Evolutionary conservation across 1,139 yeast genomes (phyloP), one percentile per base, ranked within the genome.

Genomic region (Barnettozyma hawaiiensis): DNA sequence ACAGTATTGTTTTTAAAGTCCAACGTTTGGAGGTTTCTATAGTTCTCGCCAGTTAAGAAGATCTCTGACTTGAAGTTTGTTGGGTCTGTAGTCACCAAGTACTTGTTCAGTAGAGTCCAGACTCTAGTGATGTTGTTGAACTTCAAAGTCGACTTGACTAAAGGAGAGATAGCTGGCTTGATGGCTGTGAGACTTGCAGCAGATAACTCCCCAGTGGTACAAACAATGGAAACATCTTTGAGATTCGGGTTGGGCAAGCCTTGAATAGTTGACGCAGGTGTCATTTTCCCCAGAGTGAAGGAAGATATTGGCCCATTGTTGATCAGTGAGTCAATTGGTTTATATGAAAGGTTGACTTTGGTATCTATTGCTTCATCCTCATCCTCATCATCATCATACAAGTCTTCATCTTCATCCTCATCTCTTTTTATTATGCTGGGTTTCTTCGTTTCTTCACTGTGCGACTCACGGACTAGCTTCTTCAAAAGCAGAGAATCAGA

Each of bases 261-360:
- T 44, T 80, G 75, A 27, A 75, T 66, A 47, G 69, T 73, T 38
- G 67, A 67, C 24, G 78, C 80, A 1, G 75, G 69, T 1, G 87
- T 72, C 31, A 75, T 70, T 42, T 71, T 67, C 0, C 94, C 96
- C 32, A 82, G 58, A 0, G 89, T 73, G 50, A 89, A 73, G 37
- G 81, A 77, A 3, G 86, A 71, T 11, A 85, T 69, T 0, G 96
- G 96, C 0, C 97, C 96, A 52, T 76, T 70, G 53, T 82, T 85
- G 3, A 71, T 58, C 20, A 90, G 63, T 4, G 65, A 64, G 51
- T 87, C 95, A 34, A 73, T 66, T 11, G 69, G 52, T 39, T 66
- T 66, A 37, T 64, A 64, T 1, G 56, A 55, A 23, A 64, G 63
- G 39, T 62, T 46, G 2, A 46, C 43, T 3, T 37, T 41, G 3